A percentile compares a stretch with the other conserved stretches of the same genome.
Evolutionary conservation across 2,329 filamentous ascomycete species (phyloP).

Genomic region (Lecanosticta acicola): DNA sequence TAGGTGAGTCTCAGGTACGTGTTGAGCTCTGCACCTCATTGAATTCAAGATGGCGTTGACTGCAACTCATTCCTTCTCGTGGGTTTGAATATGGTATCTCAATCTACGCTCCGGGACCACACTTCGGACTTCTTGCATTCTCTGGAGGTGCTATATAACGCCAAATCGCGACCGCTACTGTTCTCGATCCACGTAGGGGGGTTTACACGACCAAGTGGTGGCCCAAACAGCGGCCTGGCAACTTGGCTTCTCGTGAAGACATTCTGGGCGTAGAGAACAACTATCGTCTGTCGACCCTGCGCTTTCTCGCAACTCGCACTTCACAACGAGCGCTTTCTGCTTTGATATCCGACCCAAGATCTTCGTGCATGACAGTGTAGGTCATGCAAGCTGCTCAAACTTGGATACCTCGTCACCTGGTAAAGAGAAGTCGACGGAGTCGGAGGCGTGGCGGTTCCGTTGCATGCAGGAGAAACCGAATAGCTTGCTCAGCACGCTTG

Average conservation of each 20-base stretch:
- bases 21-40: too few species aligned
- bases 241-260: slow-evolving; percentile 53
- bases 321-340: slow-evolving; percentile 9
- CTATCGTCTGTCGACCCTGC: slow-evolving; percentile 54
- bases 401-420: slow-evolving; percentile 7
- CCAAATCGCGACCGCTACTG: slow-evolving; percentile 41
- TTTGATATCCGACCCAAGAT: slow-evolving; percentile 19
- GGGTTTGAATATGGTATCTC: too few species aligned
- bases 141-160: too few species aligned
- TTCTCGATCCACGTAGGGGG: slow-evolving; percentile 54
- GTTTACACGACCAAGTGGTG: slow-evolving; percentile 46
- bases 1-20: too few species aligned
- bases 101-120: too few species aligned
- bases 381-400: slow-evolving; percentile 17
- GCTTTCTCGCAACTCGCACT: slow-evolving; percentile 50
- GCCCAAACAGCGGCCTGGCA: slow-evolving; percentile 41
- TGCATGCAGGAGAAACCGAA: slow-evolving; percentile 14
- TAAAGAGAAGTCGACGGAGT: slow-evolving; percentile 18
- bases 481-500: slow-evolving; percentile 8
- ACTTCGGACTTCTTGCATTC: too few species aligned
- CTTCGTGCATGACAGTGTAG: slow-evolving; percentile 17
- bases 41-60: too few species aligned
- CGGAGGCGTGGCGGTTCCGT: slow-evolving; percentile 12
- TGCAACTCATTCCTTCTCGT: too few species aligned
- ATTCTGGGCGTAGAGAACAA: slow-evolving; percentile 57